Evolutionary conservation across 2,329 filamentous ascomycete genomes (phyloP).

Genomic region (Colletotrichum abscissum): DNA sequence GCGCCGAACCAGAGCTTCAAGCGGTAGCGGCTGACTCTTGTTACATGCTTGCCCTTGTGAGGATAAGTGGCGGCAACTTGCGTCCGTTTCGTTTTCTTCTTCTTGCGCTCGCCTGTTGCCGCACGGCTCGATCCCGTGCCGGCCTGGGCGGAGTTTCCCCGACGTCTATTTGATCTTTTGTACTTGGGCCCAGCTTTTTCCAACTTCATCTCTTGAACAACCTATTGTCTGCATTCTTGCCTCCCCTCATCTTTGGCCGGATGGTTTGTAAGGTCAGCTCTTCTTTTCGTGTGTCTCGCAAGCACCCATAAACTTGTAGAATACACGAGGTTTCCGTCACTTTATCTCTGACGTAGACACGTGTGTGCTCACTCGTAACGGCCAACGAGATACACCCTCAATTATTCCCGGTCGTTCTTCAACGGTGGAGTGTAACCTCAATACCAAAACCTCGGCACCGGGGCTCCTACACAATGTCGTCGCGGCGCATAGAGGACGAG

Average conservation of each 20-base stretch:
- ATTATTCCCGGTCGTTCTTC: no score
- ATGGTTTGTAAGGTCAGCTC: not conserved
- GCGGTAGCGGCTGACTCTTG: not conserved
- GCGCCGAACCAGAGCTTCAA: not conserved
- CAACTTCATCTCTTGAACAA: not conserved
- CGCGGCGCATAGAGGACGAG: conserved; percentile 3
- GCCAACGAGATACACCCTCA: not conserved
- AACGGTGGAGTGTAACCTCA: not conserved
- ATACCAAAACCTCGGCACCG: not conserved
- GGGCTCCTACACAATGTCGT: not conserved
- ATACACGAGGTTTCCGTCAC: not conserved
- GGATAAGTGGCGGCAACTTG: not conserved
- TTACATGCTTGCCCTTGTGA: not conserved
- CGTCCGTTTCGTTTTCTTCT: not conserved
- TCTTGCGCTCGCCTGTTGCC: not conserved
- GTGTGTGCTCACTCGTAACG: not conserved
- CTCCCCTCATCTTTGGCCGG: not conserved
- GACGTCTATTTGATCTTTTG: not conserved
- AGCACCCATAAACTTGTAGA: not conserved
- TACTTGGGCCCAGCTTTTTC: not conserved
- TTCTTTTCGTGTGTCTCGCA: not conserved
- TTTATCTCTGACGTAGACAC: not conserved
- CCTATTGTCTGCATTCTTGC: not conserved
- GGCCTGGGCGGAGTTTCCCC: not conserved
- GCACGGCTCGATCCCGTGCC: not conserved